phyloP scores from a whole-genome alignment of 495 filamentous ascomycete genomes.

The Margaritispora aquatica region DNA sequence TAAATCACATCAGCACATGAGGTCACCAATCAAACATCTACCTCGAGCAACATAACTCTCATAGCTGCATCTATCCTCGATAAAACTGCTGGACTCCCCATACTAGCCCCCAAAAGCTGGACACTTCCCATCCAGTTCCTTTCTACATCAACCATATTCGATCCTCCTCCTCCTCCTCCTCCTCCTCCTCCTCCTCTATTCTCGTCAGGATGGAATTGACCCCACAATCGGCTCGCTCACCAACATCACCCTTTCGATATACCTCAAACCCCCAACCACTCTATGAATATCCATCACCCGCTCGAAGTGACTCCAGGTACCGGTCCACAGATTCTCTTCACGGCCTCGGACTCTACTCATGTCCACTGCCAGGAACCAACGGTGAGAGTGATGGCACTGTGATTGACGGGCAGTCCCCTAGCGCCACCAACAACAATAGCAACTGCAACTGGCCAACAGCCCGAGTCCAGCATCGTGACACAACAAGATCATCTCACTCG shows the following conservation, averaged over 20 bases:
- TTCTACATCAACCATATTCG: not conserved
- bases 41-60: not conserved
- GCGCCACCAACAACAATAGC: constrained; percentile 13
- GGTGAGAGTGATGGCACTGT: constrained; percentile 14
- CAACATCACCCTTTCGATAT: constrained; percentile 21
- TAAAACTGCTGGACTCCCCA: constrained; percentile 9
- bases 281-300: constrained; percentile 27
- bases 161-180: too few species aligned
- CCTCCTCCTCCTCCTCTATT: constrained; percentile 10
- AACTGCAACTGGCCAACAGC: constrained; percentile 15
- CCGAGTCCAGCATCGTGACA: constrained; percentile 9
- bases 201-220: constrained; percentile 24
- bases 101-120: not conserved
- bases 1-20: constrained; percentile 7
- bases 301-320: constrained; percentile 22
- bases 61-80: constrained; percentile 1
- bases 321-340: constrained; percentile 17
- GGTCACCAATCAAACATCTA: constrained; percentile 9
- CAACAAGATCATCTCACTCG: constrained; percentile 15
- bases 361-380: constrained; percentile 17
- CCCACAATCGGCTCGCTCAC: constrained; percentile 23
- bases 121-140: not conserved
- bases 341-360: constrained; percentile 21
- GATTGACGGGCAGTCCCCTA: constrained; percentile 6
- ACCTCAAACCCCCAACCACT: constrained; percentile 18